Evolutionary conservation across 768 basidiomycete genomes (phyloP).

Genomic region (Leucocoprinus leucothites): DNA sequence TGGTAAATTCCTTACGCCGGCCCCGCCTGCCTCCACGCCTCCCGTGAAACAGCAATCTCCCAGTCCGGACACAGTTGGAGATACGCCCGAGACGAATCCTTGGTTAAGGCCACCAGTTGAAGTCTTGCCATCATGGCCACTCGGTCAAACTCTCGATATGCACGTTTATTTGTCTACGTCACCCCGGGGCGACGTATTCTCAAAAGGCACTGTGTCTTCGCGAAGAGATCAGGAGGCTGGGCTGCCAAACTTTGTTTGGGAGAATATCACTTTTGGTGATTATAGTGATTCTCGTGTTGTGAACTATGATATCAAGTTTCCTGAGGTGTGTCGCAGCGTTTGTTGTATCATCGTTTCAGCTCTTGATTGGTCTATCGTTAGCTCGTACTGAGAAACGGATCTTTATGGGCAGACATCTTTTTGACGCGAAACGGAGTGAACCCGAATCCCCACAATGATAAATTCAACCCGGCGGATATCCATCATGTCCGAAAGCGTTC

Average conservation of each 20-base stretch:
- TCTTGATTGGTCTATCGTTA: constrained; percentile 23
- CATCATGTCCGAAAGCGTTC: constrained; percentile 75
- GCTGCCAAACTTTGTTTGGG: constrained; percentile 73
- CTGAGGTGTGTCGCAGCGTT: constrained; percentile 45
- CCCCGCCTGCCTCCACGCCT: neutral
- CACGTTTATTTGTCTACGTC: constrained; percentile 73
- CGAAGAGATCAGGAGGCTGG: constrained; percentile 43
- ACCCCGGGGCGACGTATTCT: constrained; percentile 58
- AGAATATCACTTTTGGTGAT: constrained; percentile 75
- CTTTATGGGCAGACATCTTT: constrained; percentile 83
- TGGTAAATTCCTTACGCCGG: constrained; percentile 8
- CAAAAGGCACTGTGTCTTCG: constrained; percentile 48
- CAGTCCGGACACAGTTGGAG: neutral
- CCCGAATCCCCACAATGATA: constrained; percentile 56
- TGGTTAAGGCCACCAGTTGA: constrained; percentile 52
- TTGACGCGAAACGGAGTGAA: constrained; percentile 62
- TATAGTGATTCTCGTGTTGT: constrained; percentile 60
- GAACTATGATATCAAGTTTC: constrained; percentile 61
- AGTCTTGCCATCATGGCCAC: constrained; percentile 54
- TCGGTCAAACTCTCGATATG: constrained; percentile 62
- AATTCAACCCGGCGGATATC: constrained; percentile 54
- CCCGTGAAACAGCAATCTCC: neutral
- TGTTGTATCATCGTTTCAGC: neutral
- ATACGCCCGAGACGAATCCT: constrained; percentile 37
- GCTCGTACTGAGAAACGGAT: constrained; percentile 76